Evolutionary conservation across 768 basidiomycete species (phyloP).

Genomic region (Auricularia auricula-judae): DNA sequence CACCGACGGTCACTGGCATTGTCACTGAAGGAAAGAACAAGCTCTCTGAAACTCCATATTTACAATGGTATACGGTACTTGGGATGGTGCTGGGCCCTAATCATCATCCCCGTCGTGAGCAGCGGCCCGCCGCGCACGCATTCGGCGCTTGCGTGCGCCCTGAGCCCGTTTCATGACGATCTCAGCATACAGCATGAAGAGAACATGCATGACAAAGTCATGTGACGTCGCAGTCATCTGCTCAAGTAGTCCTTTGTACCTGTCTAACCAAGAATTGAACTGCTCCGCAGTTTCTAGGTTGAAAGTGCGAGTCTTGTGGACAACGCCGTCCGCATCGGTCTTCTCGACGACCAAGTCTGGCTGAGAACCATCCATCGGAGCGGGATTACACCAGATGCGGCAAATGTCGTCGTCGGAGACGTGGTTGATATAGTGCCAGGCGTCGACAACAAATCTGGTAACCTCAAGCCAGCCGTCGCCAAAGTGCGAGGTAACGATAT

Average conservation of each 20-base stretch:
- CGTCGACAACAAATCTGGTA: constrained; percentile 23
- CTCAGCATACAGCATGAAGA: constrained; percentile 13
- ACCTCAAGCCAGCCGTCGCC: constrained; percentile 10
- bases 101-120: too few species aligned
- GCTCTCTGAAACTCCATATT: too few species aligned
- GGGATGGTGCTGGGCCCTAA: too few species aligned
- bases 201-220: constrained; percentile 13
- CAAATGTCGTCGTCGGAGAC: constrained; percentile 18
- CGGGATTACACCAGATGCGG: constrained; percentile 21
- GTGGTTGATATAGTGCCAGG: constrained; percentile 9
- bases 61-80: too few species aligned
- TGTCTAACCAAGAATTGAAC: constrained; percentile 22
- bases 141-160: too few species aligned
- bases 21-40: too few species aligned
- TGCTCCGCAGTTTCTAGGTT: constrained; percentile 11
- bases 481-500: constrained; percentile 11
- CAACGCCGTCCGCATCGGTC: constrained; percentile 13
- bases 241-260: constrained; percentile 21
- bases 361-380: constrained; percentile 18
- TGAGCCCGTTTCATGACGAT: not conserved
- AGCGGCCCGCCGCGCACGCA: too few species aligned
- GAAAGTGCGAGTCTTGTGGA: constrained; percentile 13
- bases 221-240: constrained; percentile 18
- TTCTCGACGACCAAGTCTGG: constrained; percentile 19
- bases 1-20: too few species aligned